These are phyloP conservation scores for Cubamyces sp. DNA, from an alignment of 768 basidiomycete species.

Conservation along the genomic window DNA sequence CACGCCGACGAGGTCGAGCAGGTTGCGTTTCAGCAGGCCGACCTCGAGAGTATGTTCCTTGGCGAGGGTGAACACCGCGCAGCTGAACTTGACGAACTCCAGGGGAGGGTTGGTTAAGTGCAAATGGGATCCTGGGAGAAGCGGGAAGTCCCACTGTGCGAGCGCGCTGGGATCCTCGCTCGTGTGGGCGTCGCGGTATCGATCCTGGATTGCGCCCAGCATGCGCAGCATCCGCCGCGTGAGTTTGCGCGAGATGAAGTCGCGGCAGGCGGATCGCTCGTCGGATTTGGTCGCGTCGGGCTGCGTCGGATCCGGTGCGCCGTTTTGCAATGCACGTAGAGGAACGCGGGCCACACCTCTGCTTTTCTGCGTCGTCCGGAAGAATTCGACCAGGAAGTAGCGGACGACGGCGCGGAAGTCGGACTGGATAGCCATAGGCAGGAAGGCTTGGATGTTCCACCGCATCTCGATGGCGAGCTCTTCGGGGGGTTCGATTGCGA, in stretches of 20 bases:
- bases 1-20: constrained; percentile 85
- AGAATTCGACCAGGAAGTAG: constrained; percentile 85
- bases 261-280: constrained; percentile 68
- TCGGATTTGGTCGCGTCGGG: constrained; percentile 67
- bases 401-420: constrained; percentile 77
- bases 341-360: constrained; percentile 68
- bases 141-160: constrained; percentile 76
- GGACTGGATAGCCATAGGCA: constrained; percentile 79
- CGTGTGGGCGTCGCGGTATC: constrained; percentile 61
- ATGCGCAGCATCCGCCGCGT: constrained; percentile 79
- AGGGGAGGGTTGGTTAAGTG: constrained; percentile 78
- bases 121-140: constrained; percentile 86
- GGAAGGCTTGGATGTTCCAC: constrained; percentile 92
- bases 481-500: constrained; percentile 68
- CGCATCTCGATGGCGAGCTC: constrained; percentile 78
- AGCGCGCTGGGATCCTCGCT: constrained; percentile 31
- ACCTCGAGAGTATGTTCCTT: constrained; percentile 86
- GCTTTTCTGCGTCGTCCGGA: constrained; percentile 67
- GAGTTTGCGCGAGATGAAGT: constrained; percentile 79
- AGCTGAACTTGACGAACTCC: constrained; percentile 87
- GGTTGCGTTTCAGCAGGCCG: constrained; percentile 83
- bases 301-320: constrained; percentile 63
- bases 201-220: constrained; percentile 64
- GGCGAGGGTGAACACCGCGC: constrained; percentile 79
- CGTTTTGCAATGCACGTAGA: constrained; percentile 69